Percentiles rank a stretch among this genome's conserved stretches.
phyloP scores from a whole-genome alignment of 805 yeast species.

The Trichomonascus vanleenenianus region DNA sequence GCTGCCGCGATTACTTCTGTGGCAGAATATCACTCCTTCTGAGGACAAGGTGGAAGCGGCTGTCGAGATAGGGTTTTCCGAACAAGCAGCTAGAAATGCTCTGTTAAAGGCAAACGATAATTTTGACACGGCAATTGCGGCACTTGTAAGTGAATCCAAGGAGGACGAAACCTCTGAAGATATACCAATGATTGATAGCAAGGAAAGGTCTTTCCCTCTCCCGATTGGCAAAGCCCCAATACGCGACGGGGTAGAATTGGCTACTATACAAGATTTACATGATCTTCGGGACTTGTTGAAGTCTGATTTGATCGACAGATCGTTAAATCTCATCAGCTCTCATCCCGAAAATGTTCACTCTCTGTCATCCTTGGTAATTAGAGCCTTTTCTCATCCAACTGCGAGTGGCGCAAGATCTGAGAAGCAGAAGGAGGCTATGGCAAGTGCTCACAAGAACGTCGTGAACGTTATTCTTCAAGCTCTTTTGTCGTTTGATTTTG shows the following conservation, averaged over 20 bases:
- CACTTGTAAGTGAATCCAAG: background rate
- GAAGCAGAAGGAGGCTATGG: slow-evolving; percentile 9
- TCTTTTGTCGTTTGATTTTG: slow-evolving; percentile 9
- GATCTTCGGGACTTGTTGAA: slow-evolving; percentile 18
- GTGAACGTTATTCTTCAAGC: slow-evolving; percentile 8
- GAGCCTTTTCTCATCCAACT: slow-evolving; percentile 11
- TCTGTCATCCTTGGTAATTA: slow-evolving; percentile 14
- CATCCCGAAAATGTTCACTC: slow-evolving; percentile 20
- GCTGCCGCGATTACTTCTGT: slow-evolving; percentile 17
- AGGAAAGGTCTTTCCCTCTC: background rate
- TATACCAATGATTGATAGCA: background rate
- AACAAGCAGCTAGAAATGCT: slow-evolving; percentile 8
- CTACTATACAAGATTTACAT: slow-evolving; percentile 17
- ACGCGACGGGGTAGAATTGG: slow-evolving; percentile 8
- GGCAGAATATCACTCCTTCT: slow-evolving; percentile 19
- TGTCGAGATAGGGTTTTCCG: slow-evolving; percentile 15
- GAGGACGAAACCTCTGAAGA: slow-evolving; percentile 1
- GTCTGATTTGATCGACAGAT: slow-evolving; percentile 13
- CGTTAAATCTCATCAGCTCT: slow-evolving; percentile 15
- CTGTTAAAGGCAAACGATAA: slow-evolving; percentile 10
- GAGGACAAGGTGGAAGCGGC: slow-evolving; percentile 21
- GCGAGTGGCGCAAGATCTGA: slow-evolving; percentile 9
- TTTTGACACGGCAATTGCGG: slow-evolving; percentile 5
- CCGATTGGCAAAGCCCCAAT: slow-evolving; percentile 15
- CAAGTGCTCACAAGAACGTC: slow-evolving; percentile 10